A percentile compares a stretch with the other conserved stretches of the same genome.
Conservation (phyloP, 1,284 basidiomycete species). For the Ceratobasidium sp. region DNA sequence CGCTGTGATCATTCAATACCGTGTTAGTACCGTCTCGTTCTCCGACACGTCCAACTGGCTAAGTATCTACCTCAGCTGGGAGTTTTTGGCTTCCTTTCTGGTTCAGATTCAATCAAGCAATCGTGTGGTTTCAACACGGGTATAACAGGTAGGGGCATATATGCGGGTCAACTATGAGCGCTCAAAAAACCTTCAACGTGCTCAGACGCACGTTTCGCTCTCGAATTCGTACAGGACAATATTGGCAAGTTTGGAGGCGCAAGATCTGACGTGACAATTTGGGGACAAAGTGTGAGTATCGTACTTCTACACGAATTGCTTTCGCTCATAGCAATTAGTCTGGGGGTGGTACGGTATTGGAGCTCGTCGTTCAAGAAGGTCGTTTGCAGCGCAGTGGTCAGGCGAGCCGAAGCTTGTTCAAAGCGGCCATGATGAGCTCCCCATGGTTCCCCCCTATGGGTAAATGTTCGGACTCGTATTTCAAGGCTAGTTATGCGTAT, state of each 20-base stretch:
- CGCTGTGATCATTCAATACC: constrained; percentile 26
- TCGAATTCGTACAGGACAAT: constrained; percentile 26
- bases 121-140: constrained; percentile 16
- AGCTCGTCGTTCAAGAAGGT: constrained; percentile 17
- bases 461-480: constrained; percentile 21
- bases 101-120: background rate
- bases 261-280: constrained; percentile 12
- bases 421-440: constrained; percentile 8
- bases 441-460: constrained; percentile 25
- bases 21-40: background rate
- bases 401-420: background rate
- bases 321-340: background rate
- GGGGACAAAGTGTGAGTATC: constrained; percentile 22
- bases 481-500: background rate
- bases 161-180: no score
- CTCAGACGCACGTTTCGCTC: constrained; percentile 18
- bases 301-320: no score
- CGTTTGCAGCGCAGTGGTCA: background rate
- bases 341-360: constrained; percentile 25
- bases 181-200: background rate
- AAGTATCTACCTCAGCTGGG: background rate
- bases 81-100: constrained; percentile 22
- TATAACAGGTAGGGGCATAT: constrained; percentile 8
- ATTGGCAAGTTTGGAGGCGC: constrained; percentile 24
- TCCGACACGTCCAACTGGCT: background rate